Conservation (phyloP, 1,139 yeast genomes). For the Diutina ranongensis region DNA sequence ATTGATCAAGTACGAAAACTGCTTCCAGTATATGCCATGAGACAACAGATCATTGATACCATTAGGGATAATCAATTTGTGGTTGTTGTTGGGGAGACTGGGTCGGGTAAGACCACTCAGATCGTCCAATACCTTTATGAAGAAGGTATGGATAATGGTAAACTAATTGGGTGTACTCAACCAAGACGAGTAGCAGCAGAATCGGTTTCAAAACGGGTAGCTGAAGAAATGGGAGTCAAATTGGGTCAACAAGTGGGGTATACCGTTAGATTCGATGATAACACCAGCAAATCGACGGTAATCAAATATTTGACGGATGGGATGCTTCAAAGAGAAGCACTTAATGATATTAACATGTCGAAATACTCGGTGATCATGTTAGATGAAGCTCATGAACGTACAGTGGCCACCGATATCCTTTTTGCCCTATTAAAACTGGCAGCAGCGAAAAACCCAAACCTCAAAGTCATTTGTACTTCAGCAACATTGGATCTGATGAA, state of each 20-base stretch:
- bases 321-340: conserved; percentile 78
- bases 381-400: conserved; percentile 95
- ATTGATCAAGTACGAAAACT: conserved; percentile 58
- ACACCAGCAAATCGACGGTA: conserved; percentile 39
- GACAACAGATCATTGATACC: conserved; percentile 44
- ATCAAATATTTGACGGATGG: conserved; percentile 87
- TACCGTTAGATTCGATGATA: conserved; percentile 54
- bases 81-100: conserved; percentile 33
- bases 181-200: conserved; percentile 86
- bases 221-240: conserved; percentile 50
- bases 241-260: conserved; percentile 59
- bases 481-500: conserved; percentile 85
- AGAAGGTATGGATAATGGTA: conserved; percentile 61
- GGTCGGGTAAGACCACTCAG: conserved; percentile 36
- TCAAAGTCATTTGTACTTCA: conserved; percentile 76
- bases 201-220: conserved; percentile 58
- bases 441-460: conserved; percentile 52
- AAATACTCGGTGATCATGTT: conserved; percentile 77
- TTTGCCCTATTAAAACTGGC: conserved; percentile 80
- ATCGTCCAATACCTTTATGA: conserved; percentile 55
- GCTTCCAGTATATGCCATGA: conserved; percentile 62
- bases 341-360: conserved; percentile 61
- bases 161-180: conserved; percentile 89
- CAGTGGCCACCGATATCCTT: conserved; percentile 85
- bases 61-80: conserved; percentile 36